A percentile compares a stretch with the other conserved stretches of the same genome.
Evolutionary conservation across 805 yeast species (phyloP).

Genomic region (Metschnikowia shivogae): DNA sequence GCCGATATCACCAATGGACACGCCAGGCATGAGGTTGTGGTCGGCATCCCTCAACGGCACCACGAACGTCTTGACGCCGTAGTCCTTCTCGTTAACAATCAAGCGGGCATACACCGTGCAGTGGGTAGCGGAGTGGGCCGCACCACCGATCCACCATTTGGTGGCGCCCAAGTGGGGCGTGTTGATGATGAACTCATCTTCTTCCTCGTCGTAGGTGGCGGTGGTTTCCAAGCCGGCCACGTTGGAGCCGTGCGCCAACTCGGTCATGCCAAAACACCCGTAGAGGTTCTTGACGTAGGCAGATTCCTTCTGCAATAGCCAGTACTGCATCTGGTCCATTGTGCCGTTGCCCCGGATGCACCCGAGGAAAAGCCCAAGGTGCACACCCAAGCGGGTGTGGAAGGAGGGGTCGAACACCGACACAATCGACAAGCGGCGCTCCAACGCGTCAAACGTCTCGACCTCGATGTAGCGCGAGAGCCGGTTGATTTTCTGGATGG

Average conservation of each 20-base stretch:
- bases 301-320: constrained; percentile 73
- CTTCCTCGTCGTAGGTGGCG: constrained; percentile 65
- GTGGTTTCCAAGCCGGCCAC: constrained; percentile 93
- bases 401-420: constrained; percentile 74
- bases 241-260: constrained; percentile 67
- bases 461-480: constrained; percentile 58
- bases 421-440: constrained; percentile 54
- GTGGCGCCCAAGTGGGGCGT: constrained; percentile 93
- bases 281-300: constrained; percentile 50
- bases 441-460: constrained; percentile 43
- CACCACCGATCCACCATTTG: constrained; percentile 99
- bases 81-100: constrained; percentile 75
- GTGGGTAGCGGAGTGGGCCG: constrained; percentile 92
- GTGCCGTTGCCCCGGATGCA: constrained; percentile 89
- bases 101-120: constrained; percentile 81
- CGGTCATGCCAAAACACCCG: constrained; percentile 65
- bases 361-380: constrained; percentile 76
- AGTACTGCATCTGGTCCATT: constrained; percentile 72
- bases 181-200: constrained; percentile 67
- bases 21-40: constrained; percentile 73
- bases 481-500: constrained; percentile 59
- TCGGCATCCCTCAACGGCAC: constrained; percentile 80
- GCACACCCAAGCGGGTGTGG: constrained; percentile 82
- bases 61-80: constrained; percentile 89
- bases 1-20: constrained; percentile 87